These are phyloP conservation scores for Amaranthus cruentus DNA, from an alignment of 148 eudicot genomes.

Conservation along the genomic window DNA sequence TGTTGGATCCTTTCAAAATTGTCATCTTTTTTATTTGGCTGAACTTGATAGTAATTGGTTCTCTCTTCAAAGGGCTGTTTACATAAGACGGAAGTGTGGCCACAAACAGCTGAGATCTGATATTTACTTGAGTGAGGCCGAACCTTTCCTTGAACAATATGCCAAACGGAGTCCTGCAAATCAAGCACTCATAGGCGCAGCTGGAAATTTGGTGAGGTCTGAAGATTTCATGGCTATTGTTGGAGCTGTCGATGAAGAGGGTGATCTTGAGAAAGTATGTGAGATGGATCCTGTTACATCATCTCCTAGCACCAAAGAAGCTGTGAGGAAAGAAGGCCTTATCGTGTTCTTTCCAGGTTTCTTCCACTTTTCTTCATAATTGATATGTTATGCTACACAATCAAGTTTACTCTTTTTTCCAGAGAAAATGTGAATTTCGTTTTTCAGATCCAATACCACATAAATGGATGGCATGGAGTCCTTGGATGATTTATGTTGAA, in stretches of 20 bases:
- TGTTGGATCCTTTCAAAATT: slow-evolving; percentile 1
- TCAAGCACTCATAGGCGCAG: slow-evolving; percentile 78
- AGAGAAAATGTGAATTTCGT: neutral
- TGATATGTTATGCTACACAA: neutral
- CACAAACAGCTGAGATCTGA: slow-evolving; percentile 55
- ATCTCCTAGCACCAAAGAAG: slow-evolving; percentile 33
- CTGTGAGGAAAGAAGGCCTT: slow-evolving; percentile 60
- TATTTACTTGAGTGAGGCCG: slow-evolving; percentile 84
- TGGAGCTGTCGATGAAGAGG: slow-evolving; percentile 80
- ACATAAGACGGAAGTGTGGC: slow-evolving; percentile 66
- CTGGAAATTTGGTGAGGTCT: slow-evolving; percentile 70
- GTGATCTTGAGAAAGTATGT: slow-evolving; percentile 60
- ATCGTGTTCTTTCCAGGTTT: slow-evolving; percentile 94
- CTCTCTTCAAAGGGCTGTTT: slow-evolving; percentile 61
- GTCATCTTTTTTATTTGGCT: neutral
- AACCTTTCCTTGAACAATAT: slow-evolving; percentile 90
- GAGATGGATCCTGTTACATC: slow-evolving; percentile 44
- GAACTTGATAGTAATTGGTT: slow-evolving; percentile 9
- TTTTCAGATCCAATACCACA: no score
- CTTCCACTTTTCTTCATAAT: neutral
- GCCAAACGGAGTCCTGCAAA: slow-evolving; percentile 79
- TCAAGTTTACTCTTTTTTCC: neutral
- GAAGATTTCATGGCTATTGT: slow-evolving; percentile 82
- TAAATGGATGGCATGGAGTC: neutral
- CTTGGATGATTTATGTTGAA: neutral